A percentile compares a stretch with the other conserved stretches of the same genome.
Conservation (phyloP, 345 rosid genomes). For the Litchi chinensis region DNA sequence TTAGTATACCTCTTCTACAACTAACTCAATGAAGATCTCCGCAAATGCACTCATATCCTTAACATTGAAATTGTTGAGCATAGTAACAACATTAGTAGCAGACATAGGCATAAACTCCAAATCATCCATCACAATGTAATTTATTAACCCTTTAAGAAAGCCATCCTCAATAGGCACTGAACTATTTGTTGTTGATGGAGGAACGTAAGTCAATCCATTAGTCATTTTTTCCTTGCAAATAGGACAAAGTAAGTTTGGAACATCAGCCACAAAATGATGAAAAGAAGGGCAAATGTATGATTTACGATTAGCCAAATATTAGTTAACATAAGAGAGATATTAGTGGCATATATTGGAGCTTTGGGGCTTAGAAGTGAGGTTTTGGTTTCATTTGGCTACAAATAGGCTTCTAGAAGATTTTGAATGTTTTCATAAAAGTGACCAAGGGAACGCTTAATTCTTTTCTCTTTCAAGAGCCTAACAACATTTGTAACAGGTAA, state of each 20-base stretch:
- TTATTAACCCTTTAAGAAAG: constrained; percentile 30
- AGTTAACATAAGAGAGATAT: neutral
- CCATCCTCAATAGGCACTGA: constrained; percentile 7
- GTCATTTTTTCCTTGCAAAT: neutral
- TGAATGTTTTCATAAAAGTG: neutral
- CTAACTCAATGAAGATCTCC: constrained; percentile 11
- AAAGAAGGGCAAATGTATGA: neutral
- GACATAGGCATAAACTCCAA: constrained; percentile 31
- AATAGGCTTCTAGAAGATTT: neutral
- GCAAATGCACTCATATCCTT: constrained; percentile 10
- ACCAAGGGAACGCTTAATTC: no score
- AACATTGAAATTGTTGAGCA: constrained; percentile 22
- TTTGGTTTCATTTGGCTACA: neutral
- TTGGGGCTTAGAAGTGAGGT: neutral
- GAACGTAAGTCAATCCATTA: neutral
- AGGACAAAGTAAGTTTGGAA: neutral
- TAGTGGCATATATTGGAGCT: neutral
- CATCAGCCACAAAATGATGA: neutral
- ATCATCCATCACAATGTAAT: constrained; percentile 39
- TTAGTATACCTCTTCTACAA: constrained; percentile 18
- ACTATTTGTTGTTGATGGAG: neutral
- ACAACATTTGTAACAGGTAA: no score
- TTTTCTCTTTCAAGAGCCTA: no score
- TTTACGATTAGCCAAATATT: no score
- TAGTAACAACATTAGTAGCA: neutral